Conservation (phyloP, 2,329 filamentous ascomycete species). For the Neofusicoccum parvum region DNA sequence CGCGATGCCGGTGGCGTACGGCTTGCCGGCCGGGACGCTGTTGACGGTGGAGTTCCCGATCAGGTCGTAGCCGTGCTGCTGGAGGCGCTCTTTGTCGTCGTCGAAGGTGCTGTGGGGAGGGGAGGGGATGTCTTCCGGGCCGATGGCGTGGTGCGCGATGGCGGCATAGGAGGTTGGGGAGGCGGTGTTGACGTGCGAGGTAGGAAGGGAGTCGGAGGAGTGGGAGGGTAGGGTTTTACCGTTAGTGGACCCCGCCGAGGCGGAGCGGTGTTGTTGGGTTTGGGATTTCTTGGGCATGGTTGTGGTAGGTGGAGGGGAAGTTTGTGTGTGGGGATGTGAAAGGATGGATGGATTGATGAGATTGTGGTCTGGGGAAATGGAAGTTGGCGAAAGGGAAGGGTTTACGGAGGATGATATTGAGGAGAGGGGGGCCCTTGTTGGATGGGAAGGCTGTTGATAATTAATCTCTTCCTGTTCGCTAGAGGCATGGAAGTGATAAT, state of each 20-base stretch:
- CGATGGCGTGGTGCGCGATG: not conserved
- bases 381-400: too few relatives aligned
- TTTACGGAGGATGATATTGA: not conserved
- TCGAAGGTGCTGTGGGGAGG: conserved; percentile 3
- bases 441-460: not conserved
- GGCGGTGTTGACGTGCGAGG: not conserved
- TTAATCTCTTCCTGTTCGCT: not conserved
- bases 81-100: conserved; percentile 5
- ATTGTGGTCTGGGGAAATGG: too few relatives aligned
- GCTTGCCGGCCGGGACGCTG: conserved; percentile 4
- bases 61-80: conserved; percentile 14
- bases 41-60: not conserved
- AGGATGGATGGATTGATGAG: too few relatives aligned
- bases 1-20: conserved; percentile 11
- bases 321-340: not conserved
- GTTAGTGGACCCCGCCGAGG: too few relatives aligned
- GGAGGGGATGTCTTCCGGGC: not conserved
- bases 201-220: not conserved
- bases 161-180: conserved; percentile 6
- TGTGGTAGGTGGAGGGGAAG: not conserved
- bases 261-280: not conserved
- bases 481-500: not conserved
- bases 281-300: conserved; percentile 12
- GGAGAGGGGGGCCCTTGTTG: too few relatives aligned
- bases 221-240: not conserved